Evolutionary conservation across 495 filamentous ascomycete genomes (phyloP).

Genomic region (Cenococcum geophilum): DNA sequence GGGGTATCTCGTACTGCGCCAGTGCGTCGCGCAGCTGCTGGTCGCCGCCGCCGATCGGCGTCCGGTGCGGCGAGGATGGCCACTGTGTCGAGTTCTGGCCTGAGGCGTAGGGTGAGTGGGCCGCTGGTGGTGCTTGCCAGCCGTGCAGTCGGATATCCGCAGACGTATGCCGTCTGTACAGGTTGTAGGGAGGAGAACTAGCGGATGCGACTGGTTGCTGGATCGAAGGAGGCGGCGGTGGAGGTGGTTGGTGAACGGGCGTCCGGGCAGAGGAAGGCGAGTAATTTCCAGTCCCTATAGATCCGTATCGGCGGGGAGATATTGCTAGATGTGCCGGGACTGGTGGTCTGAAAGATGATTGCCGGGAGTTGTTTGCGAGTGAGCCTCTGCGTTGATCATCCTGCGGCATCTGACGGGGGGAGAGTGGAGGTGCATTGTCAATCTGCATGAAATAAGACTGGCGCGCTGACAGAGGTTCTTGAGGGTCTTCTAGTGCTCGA

Average conservation of each 20-base stretch:
- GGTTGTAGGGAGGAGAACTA: conserved; percentile 66
- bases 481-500: conserved; percentile 65
- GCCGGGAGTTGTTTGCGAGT: conserved; percentile 39
- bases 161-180: conserved; percentile 85
- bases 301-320: conserved; percentile 76
- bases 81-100: conserved; percentile 70
- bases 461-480: conserved; percentile 65
- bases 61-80: conserved; percentile 77
- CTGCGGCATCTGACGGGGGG: conserved; percentile 83
- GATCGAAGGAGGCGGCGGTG: conserved; percentile 56
- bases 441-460: conserved; percentile 71
- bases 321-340: conserved; percentile 71
- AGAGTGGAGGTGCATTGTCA: conserved; percentile 66
- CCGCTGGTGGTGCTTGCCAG: conserved; percentile 56
- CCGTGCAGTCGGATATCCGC: conserved; percentile 89
- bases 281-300: conserved; percentile 59
- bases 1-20: conserved; percentile 69
- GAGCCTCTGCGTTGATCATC: conserved; percentile 65
- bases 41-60: conserved; percentile 55
- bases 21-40: conserved; percentile 77
- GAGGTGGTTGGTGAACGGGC: conserved; percentile 53
- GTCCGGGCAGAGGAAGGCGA: conserved; percentile 59
- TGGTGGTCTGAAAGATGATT: conserved; percentile 63
- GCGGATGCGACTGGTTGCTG: conserved; percentile 60
- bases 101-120: conserved; percentile 63